Evolutionary conservation across 1,139 yeast species (phyloP).

Genomic region (Diutina siamensis): DNA sequence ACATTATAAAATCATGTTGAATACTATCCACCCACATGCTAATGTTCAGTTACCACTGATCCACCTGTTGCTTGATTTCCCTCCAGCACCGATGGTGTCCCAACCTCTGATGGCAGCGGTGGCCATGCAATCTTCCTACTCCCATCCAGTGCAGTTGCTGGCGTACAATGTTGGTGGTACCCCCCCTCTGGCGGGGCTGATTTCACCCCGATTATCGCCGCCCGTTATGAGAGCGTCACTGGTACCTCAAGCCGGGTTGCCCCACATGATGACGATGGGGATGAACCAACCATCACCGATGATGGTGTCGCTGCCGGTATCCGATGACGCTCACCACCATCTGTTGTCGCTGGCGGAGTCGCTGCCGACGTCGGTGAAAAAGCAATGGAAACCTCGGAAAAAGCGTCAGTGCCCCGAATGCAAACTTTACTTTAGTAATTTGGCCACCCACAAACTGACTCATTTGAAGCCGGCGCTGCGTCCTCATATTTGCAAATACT

Average conservation of each 20-base stretch:
- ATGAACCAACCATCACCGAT: too few species aligned
- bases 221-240: neutral
- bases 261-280: neutral
- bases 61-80: conserved; percentile 20
- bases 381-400: conserved; percentile 39
- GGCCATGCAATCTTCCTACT: too few species aligned
- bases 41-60: conserved; percentile 17
- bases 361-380: conserved; percentile 8
- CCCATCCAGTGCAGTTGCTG: neutral
- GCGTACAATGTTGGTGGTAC: neutral
- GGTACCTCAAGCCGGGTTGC: neutral
- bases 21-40: neutral
- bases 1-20: conserved; percentile 1
- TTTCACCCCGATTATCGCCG: neutral
- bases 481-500: conserved; percentile 68
- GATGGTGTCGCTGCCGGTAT: conserved; percentile 6
- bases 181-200: neutral
- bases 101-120: neutral
- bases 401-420: conserved; percentile 84
- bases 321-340: conserved; percentile 4
- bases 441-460: conserved; percentile 79
- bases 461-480: conserved; percentile 65
- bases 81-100: conserved; percentile 7
- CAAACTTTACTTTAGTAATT: conserved; percentile 59
- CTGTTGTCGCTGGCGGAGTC: conserved; percentile 6